phyloP scores from a whole-genome alignment of 2,329 filamentous ascomycete genomes.

The Acrocalymma vagum region DNA sequence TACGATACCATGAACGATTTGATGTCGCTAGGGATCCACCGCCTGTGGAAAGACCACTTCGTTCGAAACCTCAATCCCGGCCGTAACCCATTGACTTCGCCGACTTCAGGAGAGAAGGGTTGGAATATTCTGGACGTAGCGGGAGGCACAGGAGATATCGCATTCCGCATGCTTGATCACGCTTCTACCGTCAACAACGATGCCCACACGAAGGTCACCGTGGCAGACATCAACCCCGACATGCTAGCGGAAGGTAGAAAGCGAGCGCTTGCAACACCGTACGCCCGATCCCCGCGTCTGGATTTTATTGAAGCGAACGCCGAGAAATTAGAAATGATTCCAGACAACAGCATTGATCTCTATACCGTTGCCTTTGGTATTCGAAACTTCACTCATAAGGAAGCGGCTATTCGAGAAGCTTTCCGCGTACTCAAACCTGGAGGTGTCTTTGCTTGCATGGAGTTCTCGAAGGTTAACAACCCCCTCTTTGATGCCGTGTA shows the following conservation, averaged over 20 bases:
- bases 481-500: slow-evolving; percentile 84
- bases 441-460: slow-evolving; percentile 94
- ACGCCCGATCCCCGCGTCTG: slow-evolving; percentile 63
- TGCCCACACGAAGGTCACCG: slow-evolving; percentile 81
- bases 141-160: slow-evolving; percentile 96
- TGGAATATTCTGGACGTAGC: slow-evolving; percentile 93
- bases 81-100: slow-evolving; percentile 58
- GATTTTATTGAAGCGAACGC: slow-evolving; percentile 91
- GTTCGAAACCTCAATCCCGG: slow-evolving; percentile 91
- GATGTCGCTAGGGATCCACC: slow-evolving; percentile 97
- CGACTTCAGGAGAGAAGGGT: slow-evolving; percentile 46
- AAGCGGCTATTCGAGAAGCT: slow-evolving; percentile 81
- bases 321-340: slow-evolving; percentile 73
- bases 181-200: slow-evolving; percentile 83
- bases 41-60: slow-evolving; percentile 97
- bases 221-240: slow-evolving; percentile 93
- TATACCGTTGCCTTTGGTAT: slow-evolving; percentile 99
- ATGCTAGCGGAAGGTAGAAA: slow-evolving; percentile 92
- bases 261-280: slow-evolving; percentile 72
- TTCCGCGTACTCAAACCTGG: slow-evolving; percentile 91
- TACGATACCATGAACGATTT: slow-evolving; percentile 99
- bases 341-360: slow-evolving; percentile 80
- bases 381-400: slow-evolving; percentile 94
- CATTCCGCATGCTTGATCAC: slow-evolving; percentile 93
- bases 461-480: slow-evolving; percentile 88